Evolutionary conservation across 164 flowering plant genomes (phyloP).

Genomic region (Umbellularia californica): DNA sequence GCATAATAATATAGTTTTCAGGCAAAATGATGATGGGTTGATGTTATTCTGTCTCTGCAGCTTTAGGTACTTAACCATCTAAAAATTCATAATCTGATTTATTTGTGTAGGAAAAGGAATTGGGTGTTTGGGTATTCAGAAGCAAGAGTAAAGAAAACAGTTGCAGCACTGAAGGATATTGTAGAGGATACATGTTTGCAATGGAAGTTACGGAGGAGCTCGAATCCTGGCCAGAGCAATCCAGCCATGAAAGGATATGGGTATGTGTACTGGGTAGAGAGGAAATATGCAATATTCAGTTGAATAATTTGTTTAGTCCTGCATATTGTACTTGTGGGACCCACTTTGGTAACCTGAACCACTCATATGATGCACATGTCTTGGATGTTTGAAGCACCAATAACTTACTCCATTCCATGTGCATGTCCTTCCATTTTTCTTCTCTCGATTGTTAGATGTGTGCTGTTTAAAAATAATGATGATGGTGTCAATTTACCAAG

Average conservation of each 20-base stretch:
- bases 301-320: not conserved
- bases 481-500: too few relatives aligned
- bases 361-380: not conserved
- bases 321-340: not conserved
- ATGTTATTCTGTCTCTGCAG: too few relatives aligned
- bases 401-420: too few relatives aligned
- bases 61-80: too few relatives aligned
- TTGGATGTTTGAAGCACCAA: not conserved
- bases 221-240: slow-evolving; percentile 65
- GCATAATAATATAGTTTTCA: too few relatives aligned
- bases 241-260: slow-evolving; percentile 52
- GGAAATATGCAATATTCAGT: not conserved
- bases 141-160: slow-evolving; percentile 58
- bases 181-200: slow-evolving; percentile 70
- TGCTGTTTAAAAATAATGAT: too few relatives aligned
- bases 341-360: not conserved
- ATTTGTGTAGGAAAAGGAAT: slow-evolving; percentile 29
- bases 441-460: too few relatives aligned
- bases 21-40: too few relatives aligned
- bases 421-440: too few relatives aligned
- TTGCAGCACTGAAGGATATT: slow-evolving; percentile 46
- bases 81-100: not conserved
- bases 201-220: slow-evolving; percentile 67
- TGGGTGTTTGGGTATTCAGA: slow-evolving; percentile 66
- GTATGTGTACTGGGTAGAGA: slow-evolving; percentile 27